Base-by-base conservation (phyloP, 768 basidiomycete species). In the Hortiboletus campestris region DNA sequence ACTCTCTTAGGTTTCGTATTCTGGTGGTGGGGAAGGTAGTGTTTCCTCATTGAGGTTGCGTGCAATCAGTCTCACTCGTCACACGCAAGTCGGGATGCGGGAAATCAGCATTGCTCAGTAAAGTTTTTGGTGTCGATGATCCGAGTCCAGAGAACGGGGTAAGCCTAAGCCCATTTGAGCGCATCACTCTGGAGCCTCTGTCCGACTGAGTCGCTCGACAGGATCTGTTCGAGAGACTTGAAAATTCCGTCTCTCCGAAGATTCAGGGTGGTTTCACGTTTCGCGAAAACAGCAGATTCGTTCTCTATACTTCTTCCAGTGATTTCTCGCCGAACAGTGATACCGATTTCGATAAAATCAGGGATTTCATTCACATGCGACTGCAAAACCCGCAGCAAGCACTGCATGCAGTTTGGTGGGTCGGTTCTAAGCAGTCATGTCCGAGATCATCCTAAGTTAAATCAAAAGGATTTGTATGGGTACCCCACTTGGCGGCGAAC, bases 311-410 rank as follows among this genome's bases (percentile, higher is more conserved):
- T 28, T 48, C 53, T 28, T 51, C 54, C 36, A 32, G 13, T 25
- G 51, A 22, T 19, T 57, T 53, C 28, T 19, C 38, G 12, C 56
- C 51, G 3, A 53, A 57, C 56, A 53, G 50, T 12, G 56, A 57
- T n/a, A 22, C 17, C 9, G 56, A 57, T 28, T 57, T 53, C 28
- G 41, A 57, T 35, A 20, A 29, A 5, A 36, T 53, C 28, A 41
- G 41, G 16, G 5, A 25, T 22, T 57, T 57, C 46, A 35, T 57
- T n/a, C 34, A n/a, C 4, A 14, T 4, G 46, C 29, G 29, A 16
- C 17, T 56, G 13, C 20, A 35, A 6, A 12, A 34, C 31, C 39
- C 31, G 17, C 35, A 35, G 17, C 2, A 56, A 14, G 25, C 7
- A 8, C 35, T 57, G n/a, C 51, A 57, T 38, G 56, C 46, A 10